Evolutionary conservation across 306 rosid species (phyloP).

Genomic region (Astragalus membranaceus): DNA sequence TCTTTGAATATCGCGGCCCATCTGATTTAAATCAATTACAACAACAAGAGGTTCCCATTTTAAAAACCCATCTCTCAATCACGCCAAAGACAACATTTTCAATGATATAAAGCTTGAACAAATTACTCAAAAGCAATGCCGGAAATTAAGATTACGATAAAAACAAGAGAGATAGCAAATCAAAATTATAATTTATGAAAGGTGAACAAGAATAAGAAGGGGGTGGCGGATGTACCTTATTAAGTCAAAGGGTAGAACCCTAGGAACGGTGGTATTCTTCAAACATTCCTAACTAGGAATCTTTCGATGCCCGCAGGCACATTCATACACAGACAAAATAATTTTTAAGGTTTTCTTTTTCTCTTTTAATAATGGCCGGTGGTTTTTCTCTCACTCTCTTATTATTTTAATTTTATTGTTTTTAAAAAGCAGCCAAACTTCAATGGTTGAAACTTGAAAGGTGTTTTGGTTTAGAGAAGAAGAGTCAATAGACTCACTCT

Average conservation of each 20-base stretch:
- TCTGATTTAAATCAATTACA: conserved; percentile 28
- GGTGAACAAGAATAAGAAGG: background rate
- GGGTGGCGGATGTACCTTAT: conserved; percentile 17
- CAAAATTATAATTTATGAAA: too few relatives aligned
- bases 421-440: background rate
- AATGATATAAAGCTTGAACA: background rate
- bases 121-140: background rate
- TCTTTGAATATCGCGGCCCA: conserved; percentile 29
- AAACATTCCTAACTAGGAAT: conserved; percentile 34
- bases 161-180: background rate
- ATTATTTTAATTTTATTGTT: background rate
- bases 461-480: background rate
- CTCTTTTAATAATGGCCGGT: background rate
- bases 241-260: conserved; percentile 35
- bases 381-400: background rate
- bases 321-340: conserved; percentile 6
- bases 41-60: conserved; percentile 1
- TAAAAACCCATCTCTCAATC: background rate
- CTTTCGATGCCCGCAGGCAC: conserved; percentile 21
- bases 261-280: conserved; percentile 14
- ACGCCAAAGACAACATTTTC: background rate
- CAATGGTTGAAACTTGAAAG: background rate
- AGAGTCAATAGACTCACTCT: background rate
- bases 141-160: background rate
- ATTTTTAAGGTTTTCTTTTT: conserved; percentile 10